These are phyloP conservation scores for Lecanicillium sp. DNA, from an alignment of 2,329 filamentous ascomycete species.

Conservation along the genomic window DNA sequence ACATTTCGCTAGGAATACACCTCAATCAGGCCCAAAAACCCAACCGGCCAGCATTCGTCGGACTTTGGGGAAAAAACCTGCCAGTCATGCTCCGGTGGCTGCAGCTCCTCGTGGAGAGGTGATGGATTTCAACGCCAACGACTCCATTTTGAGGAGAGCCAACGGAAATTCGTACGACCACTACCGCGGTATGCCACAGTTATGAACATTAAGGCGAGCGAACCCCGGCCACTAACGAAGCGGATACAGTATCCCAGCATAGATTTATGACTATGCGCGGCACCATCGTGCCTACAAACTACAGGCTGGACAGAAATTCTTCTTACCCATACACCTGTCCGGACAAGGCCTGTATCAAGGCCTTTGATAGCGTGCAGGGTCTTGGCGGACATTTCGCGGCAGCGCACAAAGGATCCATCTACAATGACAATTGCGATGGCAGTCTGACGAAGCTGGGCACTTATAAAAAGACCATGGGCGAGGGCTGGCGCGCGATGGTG, in stretches of 20 bases:
- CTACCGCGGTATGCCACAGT: not conserved
- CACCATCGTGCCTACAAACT: conserved; percentile 26
- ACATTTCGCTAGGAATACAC: too few relatives aligned
- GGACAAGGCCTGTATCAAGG: conserved; percentile 21
- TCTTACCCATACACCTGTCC: conserved; percentile 24
- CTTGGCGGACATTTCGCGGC: conserved; percentile 16
- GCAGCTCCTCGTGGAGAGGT: too few relatives aligned
- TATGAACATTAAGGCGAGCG: too few relatives aligned
- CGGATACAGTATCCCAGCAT: too few relatives aligned
- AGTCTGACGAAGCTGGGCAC: conserved; percentile 23
- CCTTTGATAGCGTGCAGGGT: conserved; percentile 13
- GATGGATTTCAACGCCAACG: not conserved
- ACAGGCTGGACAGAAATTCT: not conserved
- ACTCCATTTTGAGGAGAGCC: not conserved
- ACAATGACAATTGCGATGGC: conserved; percentile 31
- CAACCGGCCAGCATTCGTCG: too few relatives aligned
- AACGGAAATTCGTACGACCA: not conserved
- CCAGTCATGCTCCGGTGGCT: too few relatives aligned
- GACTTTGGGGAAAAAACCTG: too few relatives aligned
- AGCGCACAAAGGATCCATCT: conserved; percentile 16
- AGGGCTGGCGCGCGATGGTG: conserved; percentile 17
- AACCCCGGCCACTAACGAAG: too few relatives aligned
- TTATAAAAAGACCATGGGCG: conserved; percentile 6
- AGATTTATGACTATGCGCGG: conserved; percentile 17
- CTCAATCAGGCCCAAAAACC: too few relatives aligned